These are phyloP conservation scores for Stevia rebaudiana DNA, from an alignment of 140 eudicot genomes.

Conservation along the genomic window DNA sequence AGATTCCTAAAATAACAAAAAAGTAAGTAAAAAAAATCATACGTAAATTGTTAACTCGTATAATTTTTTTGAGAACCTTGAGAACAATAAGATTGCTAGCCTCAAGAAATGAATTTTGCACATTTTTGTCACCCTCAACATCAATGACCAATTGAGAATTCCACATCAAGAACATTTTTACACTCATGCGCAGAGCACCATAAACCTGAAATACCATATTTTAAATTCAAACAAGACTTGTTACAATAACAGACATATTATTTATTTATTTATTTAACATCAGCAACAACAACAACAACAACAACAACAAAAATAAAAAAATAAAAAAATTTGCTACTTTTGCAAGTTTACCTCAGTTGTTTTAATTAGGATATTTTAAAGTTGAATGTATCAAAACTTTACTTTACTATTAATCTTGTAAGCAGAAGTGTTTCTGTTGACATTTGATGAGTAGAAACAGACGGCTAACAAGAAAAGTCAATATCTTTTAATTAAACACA, in stretches of 20 bases:
- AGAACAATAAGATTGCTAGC: conserved; percentile 96
- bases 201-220: conserved; percentile 52
- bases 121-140: conserved; percentile 87
- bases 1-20: conserved; percentile 50
- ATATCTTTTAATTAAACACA: neutral
- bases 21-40: conserved; percentile 10
- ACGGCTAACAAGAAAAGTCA: neutral
- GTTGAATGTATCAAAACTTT: conserved; percentile 1
- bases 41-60: neutral
- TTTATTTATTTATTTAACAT: neutral
- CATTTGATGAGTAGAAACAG: conserved; percentile 9
- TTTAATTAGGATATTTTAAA: neutral
- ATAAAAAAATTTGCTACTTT: neutral
- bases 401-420: conserved; percentile 1
- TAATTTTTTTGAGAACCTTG: conserved; percentile 45
- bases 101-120: conserved; percentile 85
- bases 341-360: neutral
- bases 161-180: conserved; percentile 98
- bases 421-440: neutral
- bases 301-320: too few species aligned
- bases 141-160: conserved; percentile 68
- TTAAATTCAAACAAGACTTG: conserved; percentile 1
- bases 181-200: conserved; percentile 98
- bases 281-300: too few species aligned
- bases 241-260: neutral